These are phyloP conservation scores for Pleurotus giganteus DNA, from an alignment of 768 basidiomycete genomes.

Conservation along the genomic window DNA sequence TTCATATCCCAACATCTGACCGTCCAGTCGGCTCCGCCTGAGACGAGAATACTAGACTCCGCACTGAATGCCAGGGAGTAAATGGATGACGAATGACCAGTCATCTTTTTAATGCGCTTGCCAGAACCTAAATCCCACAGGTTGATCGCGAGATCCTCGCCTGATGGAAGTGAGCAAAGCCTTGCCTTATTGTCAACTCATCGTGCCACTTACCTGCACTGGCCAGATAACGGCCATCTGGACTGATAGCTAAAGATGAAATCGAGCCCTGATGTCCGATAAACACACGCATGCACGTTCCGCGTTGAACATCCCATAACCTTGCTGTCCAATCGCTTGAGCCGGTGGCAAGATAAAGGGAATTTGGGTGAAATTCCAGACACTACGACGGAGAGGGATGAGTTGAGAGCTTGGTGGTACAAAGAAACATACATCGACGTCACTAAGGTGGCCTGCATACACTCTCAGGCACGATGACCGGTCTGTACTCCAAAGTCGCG, in stretches of 20 bases:
- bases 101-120: slow-evolving; percentile 93
- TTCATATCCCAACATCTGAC: slow-evolving; percentile 99
- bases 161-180: slow-evolving; percentile 30
- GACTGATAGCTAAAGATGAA: slow-evolving; percentile 83
- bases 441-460: slow-evolving; percentile 94
- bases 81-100: slow-evolving; percentile 85
- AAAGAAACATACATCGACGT: slow-evolving; percentile 81
- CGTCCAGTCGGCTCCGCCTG: slow-evolving; percentile 92
- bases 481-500: slow-evolving; percentile 95
- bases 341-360: slow-evolving; percentile 93
- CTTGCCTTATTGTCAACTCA: slow-evolving; percentile 2
- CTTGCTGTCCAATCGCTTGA: slow-evolving; percentile 96
- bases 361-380: slow-evolving; percentile 96
- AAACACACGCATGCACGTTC: slow-evolving; percentile 91
- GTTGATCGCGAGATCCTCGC: slow-evolving; percentile 90
- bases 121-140: slow-evolving; percentile 98
- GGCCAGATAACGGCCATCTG: slow-evolving; percentile 92
- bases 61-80: slow-evolving; percentile 90
- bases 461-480: slow-evolving; percentile 81
- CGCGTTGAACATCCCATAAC: slow-evolving; percentile 97
- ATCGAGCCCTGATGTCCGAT: slow-evolving; percentile 92
- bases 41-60: slow-evolving; percentile 88
- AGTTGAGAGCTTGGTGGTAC: slow-evolving; percentile 1
- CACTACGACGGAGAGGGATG: slow-evolving; percentile 49
- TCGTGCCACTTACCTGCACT: slow-evolving; percentile 60